These are phyloP conservation scores for Irpex rosettiformis DNA, from an alignment of 1,284 basidiomycete genomes.

Conservation along the genomic window DNA sequence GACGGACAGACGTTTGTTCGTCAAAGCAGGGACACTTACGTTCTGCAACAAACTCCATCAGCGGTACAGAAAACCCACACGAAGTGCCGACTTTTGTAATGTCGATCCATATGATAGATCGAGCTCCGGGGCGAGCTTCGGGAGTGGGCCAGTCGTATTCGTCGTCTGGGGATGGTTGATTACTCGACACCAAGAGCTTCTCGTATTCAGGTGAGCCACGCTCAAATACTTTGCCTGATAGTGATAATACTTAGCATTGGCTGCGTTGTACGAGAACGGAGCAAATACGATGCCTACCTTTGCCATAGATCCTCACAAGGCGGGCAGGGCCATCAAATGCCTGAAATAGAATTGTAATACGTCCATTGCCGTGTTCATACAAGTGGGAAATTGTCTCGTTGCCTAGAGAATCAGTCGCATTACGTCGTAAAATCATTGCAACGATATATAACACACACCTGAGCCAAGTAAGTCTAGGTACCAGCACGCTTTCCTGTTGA, in stretches of 20 bases:
- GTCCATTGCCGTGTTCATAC: constrained; percentile 45
- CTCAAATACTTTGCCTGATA: constrained; percentile 11
- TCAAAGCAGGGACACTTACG: constrained; percentile 1
- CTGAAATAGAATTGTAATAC: constrained; percentile 53
- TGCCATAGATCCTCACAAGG: constrained; percentile 49
- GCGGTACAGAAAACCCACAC: constrained; percentile 12
- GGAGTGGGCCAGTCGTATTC: constrained; percentile 11
- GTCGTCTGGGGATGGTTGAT: not conserved
- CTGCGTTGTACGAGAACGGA: no score
- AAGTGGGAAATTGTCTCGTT: constrained; percentile 55
- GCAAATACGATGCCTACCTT: constrained; percentile 37
- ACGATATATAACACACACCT: no score
- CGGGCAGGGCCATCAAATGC: constrained; percentile 53
- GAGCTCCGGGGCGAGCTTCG: constrained; percentile 9
- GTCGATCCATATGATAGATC: constrained; percentile 14
- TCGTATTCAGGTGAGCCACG: constrained; percentile 13
- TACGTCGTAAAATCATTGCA: no score
- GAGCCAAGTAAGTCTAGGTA: constrained; percentile 56
- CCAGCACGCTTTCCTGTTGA: constrained; percentile 45
- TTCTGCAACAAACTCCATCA: constrained; percentile 11
- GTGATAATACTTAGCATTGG: not conserved
- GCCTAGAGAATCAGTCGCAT: constrained; percentile 28
- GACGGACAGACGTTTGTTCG: not conserved
- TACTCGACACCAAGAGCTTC: constrained; percentile 3
- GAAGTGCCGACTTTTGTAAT: constrained; percentile 11